Percentiles rank a stretch among this genome's conserved stretches.
Evolutionary conservation across 2,329 filamentous ascomycete genomes (phyloP).

Genomic region (Fusarium tricinctum): DNA sequence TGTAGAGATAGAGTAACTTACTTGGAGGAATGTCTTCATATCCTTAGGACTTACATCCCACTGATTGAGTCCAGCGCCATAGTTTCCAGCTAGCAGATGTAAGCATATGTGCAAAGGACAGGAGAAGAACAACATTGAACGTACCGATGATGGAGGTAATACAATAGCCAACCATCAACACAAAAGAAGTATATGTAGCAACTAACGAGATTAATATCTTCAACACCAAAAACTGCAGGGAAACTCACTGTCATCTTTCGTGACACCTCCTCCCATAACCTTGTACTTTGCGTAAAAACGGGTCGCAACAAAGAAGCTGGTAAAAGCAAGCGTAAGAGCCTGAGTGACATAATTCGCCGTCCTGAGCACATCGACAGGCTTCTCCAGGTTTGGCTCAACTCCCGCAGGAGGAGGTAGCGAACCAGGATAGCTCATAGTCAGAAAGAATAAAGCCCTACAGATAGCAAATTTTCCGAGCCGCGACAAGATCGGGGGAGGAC

Average conservation of each 20-base stretch:
- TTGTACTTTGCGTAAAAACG: slow-evolving; percentile 30
- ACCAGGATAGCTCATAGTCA: slow-evolving; percentile 33
- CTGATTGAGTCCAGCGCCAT: slow-evolving; percentile 36
- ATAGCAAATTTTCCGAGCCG: neutral
- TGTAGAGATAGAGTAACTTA: slow-evolving; percentile 9
- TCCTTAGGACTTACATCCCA: slow-evolving; percentile 47
- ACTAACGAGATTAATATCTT: neutral
- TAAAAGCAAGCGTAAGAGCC: slow-evolving; percentile 24
- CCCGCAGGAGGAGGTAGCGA: slow-evolving; percentile 28
- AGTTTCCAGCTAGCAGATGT: slow-evolving; percentile 9
- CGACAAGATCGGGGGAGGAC: neutral
- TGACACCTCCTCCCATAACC: slow-evolving; percentile 26
- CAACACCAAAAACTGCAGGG: neutral
- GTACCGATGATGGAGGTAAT: slow-evolving; percentile 28
- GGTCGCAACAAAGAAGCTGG: slow-evolving; percentile 24
- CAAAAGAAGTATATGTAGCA: slow-evolving; percentile 35
- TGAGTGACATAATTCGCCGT: slow-evolving; percentile 40
- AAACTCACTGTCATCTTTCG: slow-evolving; percentile 37
- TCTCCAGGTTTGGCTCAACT: slow-evolving; percentile 27
- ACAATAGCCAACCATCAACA: slow-evolving; percentile 40
- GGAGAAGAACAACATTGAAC: neutral
- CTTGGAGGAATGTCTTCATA: slow-evolving; percentile 55
- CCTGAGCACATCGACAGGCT: slow-evolving; percentile 28
- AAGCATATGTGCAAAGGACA: neutral
- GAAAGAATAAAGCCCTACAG: neutral